A percentile compares a stretch with the other conserved stretches of the same genome.
phyloP scores from a whole-genome alignment of 2,329 filamentous ascomycete genomes.

The Penicillium sp. region DNA sequence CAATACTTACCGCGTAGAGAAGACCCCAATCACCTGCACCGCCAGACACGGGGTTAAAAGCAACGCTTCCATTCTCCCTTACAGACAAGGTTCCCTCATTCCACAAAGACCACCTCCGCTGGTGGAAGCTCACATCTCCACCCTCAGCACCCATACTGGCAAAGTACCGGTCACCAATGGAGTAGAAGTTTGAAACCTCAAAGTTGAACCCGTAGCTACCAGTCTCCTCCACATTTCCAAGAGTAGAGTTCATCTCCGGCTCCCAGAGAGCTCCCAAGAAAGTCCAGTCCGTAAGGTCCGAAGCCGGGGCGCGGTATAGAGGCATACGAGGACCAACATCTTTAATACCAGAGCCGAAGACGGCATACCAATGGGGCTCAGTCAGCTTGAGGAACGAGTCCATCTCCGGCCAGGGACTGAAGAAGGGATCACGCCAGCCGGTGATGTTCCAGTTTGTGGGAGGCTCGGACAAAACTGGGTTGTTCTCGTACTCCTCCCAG shows the following conservation, averaged over 20 bases:
- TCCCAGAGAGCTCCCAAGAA: slow-evolving; percentile 28
- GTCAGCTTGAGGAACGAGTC: slow-evolving; percentile 17
- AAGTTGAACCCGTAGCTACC: slow-evolving; percentile 27
- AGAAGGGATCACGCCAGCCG: slow-evolving; percentile 27
- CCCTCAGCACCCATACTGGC: slow-evolving; percentile 28
- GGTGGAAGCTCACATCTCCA: slow-evolving; percentile 23
- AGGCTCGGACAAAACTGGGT: slow-evolving; percentile 21
- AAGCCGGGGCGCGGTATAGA: slow-evolving; percentile 21
- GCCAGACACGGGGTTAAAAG: slow-evolving; percentile 23
- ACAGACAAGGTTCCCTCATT: slow-evolving; percentile 25
- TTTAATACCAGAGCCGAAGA: slow-evolving; percentile 24
- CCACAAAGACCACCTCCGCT: slow-evolving; percentile 23
- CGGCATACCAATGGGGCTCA: slow-evolving; percentile 25
- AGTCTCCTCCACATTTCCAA: slow-evolving; percentile 21
- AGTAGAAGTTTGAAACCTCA: slow-evolving; percentile 29
- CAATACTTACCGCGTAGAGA: slow-evolving; percentile 23
- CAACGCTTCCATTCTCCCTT: slow-evolving; percentile 23
- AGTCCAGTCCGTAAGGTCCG: slow-evolving; percentile 24
- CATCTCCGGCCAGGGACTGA: slow-evolving; percentile 18
- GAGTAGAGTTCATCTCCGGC: slow-evolving; percentile 22
- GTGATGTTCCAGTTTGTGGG: slow-evolving; percentile 25
- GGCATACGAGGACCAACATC: slow-evolving; percentile 24
- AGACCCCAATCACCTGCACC: slow-evolving; percentile 24
- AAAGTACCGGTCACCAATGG: slow-evolving; percentile 23
- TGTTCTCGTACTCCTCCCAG: slow-evolving; percentile 24